Base-by-base conservation (phyloP, 139 green algal species). In the Penium margaritaceum region DNA sequence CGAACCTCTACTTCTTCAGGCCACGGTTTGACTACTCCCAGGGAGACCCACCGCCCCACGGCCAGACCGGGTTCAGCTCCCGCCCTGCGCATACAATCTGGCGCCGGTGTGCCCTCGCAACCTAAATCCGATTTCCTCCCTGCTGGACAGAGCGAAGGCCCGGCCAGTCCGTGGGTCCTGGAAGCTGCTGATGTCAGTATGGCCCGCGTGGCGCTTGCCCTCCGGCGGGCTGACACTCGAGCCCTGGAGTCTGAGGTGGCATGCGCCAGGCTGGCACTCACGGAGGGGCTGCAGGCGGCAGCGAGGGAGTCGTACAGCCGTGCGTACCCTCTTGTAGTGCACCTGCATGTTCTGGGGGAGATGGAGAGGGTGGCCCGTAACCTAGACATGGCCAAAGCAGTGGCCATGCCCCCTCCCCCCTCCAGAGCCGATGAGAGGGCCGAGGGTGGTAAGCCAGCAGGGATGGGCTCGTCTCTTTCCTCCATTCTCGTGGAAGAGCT, bases 311-410 rank as follows among this genome's bases (percentile, higher is more conserved):
- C 67, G 17, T 86, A 97, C 75, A 67, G 55, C 12, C 85, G 93
- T 0, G 92, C 91, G 1, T 96, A 97, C 84, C 89, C 92, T 0
- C 69, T 89, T 51, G 72, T 97, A 1, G 74, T 93, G 3, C 84
- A 87, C 57, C 87, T 97, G 33, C 89, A 96, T 80, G 90, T 94
- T 82, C 81, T 97, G 60, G 85, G 89, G 39, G 87, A 85, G 54
- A 38, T 86, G 21, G 79, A 84, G 73, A 70, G 15, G 7, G 24
- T 71, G 30, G 27, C n/a, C 21, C 57, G 57, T 65, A 35, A 19
- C 57, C n/a, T 21, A n/a, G 57, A 17, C 27, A n/a, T 34, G 30
- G 30, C 57, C 14, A 17, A 54, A 54, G 43, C 43, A 24, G 43
- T n/a, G n/a, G n/a, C n/a, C n/a, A n/a, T n/a, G n/a, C n/a, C n/a